These are phyloP conservation scores for Leucocoprinus sp. DNA, from an alignment of 768 basidiomycete genomes.

Conservation along the genomic window DNA sequence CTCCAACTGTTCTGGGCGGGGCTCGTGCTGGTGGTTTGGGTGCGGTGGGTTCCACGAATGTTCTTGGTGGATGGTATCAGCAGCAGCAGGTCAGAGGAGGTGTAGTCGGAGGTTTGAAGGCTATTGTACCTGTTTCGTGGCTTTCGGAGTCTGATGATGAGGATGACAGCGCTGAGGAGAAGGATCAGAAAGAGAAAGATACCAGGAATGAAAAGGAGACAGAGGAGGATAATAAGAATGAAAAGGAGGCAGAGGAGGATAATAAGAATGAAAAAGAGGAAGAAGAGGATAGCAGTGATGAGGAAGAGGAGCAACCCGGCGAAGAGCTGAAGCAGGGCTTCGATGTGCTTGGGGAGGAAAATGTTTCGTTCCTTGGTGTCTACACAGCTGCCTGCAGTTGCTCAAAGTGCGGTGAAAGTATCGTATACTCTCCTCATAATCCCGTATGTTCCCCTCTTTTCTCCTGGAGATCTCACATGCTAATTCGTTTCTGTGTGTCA, in stretches of 20 bases:
- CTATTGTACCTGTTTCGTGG: conserved; percentile 6
- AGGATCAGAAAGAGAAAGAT: background rate
- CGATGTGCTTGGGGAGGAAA: no score
- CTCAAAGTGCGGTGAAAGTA: conserved; percentile 18
- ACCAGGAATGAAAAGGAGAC: background rate
- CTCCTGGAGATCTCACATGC: background rate
- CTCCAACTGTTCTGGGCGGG: background rate
- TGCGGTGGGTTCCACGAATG: background rate
- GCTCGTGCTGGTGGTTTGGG: background rate
- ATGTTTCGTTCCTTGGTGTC: conserved; percentile 13
- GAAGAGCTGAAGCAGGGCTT: no score
- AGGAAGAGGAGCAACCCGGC: conserved; percentile 1
- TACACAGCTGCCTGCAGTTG: conserved; percentile 20
- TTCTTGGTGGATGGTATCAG: background rate
- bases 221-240: background rate
- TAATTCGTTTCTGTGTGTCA: conserved; percentile 8
- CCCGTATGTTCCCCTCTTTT: conserved; percentile 15
- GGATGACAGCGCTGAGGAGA: background rate
- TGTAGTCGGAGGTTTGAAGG: background rate
- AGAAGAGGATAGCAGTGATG: background rate
- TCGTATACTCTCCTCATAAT: conserved; percentile 16
- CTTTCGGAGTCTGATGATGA: conserved; percentile 9
- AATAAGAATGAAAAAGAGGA: background rate
- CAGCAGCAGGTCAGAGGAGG: background rate
- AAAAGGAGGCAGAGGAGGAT: background rate